Conservation (phyloP, 2,329 filamentous ascomycete species). For the Didymella arachidicola region DNA sequence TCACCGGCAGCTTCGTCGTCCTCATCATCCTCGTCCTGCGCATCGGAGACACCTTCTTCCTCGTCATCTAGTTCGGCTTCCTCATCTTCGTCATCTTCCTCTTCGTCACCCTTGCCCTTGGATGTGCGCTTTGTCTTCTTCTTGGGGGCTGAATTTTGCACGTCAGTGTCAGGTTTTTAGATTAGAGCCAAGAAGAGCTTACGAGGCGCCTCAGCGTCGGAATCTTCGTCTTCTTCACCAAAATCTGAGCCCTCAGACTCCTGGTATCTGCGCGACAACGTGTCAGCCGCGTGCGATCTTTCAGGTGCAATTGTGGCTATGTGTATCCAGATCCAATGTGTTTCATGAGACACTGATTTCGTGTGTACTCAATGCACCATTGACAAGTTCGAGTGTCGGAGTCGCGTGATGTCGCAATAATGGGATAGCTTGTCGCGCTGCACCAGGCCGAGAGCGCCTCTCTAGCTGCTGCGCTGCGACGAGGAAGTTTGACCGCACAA, state of each 20-base stretch:
- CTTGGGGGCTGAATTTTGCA: slow-evolving; percentile 39
- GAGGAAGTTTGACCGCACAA: slow-evolving; percentile 9
- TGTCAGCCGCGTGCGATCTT: slow-evolving; percentile 29
- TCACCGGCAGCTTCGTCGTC: slow-evolving; percentile 50
- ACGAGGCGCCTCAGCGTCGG: slow-evolving; percentile 48
- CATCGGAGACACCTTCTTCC: slow-evolving; percentile 23
- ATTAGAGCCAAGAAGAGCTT: slow-evolving; percentile 24
- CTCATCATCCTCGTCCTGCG: slow-evolving; percentile 33
- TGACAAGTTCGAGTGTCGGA: not conserved
- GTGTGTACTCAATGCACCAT: not conserved
- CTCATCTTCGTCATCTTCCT: slow-evolving; percentile 43
- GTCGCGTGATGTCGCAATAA: not conserved
- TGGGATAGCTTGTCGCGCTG: slow-evolving; percentile 6
- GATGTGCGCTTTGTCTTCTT: slow-evolving; percentile 45
- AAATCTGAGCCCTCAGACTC: slow-evolving; percentile 50
- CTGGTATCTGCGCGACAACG: slow-evolving; percentile 40
- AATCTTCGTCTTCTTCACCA: slow-evolving; percentile 49
- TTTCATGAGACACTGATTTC: not conserved
- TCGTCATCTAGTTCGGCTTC: slow-evolving; percentile 46
- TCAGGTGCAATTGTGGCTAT: not conserved
- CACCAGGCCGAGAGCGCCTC: not conserved
- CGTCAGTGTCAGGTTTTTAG: slow-evolving; percentile 8
- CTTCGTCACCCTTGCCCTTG: slow-evolving; percentile 43
- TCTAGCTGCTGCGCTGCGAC: slow-evolving; percentile 12
- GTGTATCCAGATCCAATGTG: not conserved